Conservation (phyloP, 441 rosid genomes). For the Eruca vesicaria region DNA sequence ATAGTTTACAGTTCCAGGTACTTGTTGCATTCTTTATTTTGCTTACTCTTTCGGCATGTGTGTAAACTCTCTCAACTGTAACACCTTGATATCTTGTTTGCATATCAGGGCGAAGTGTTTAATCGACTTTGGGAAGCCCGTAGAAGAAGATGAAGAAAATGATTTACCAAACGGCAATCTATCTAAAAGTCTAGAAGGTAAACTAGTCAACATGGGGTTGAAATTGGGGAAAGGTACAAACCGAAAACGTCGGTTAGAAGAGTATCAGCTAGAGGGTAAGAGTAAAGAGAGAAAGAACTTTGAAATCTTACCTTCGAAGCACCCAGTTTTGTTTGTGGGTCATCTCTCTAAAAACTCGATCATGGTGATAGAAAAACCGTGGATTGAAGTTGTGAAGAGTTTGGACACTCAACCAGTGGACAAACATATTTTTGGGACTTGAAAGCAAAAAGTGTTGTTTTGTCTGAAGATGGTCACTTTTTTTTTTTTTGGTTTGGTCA, state of each 20-base stretch:
- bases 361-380: conserved; percentile 86
- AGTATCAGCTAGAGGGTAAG: conserved; percentile 48
- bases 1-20: conserved; percentile 93
- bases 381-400: conserved; percentile 78
- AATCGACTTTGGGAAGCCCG: conserved; percentile 75
- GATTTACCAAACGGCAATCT: conserved; percentile 25
- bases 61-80: neutral
- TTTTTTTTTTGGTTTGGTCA: conserved; percentile 13
- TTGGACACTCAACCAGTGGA: conserved; percentile 82
- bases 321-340: conserved; percentile 80
- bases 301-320: conserved; percentile 50
- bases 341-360: conserved; percentile 75
- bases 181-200: conserved; percentile 45
- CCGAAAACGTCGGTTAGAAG: conserved; percentile 53
- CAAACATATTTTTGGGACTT: conserved; percentile 92
- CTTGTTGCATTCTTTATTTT: neutral
- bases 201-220: conserved; percentile 42
- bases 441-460: neutral
- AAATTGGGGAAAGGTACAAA: conserved; percentile 20
- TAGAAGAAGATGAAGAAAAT: conserved; percentile 56
- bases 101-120: conserved; percentile 79
- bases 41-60: neutral
- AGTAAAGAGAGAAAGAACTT: conserved; percentile 57
- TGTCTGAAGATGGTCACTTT: conserved; percentile 1
- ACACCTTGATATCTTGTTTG: neutral